These are phyloP conservation scores for Entamoeba moshkovskii DNA, from an alignment of 208 protist species.

Conservation along the genomic window DNA sequence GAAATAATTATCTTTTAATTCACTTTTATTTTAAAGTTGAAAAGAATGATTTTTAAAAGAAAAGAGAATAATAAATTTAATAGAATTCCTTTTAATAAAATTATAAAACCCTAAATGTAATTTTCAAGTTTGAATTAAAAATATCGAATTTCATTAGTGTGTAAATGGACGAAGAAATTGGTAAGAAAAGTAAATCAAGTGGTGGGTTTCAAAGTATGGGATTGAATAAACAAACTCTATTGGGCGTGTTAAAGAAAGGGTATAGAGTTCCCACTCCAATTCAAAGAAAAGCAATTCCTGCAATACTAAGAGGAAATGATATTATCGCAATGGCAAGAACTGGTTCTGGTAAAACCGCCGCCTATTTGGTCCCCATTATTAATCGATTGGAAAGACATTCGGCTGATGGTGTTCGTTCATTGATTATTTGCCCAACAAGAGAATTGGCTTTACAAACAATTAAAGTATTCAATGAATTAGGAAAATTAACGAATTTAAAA, in stretches of 20 bases:
- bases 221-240: not conserved
- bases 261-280: slow-evolving; percentile 75
- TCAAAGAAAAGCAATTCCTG: slow-evolving; percentile 82
- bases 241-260: slow-evolving; percentile 36
- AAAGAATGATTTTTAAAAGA: too few species aligned
- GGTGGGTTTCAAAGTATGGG: not conserved
- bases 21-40: too few species aligned
- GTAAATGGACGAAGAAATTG: too few species aligned
- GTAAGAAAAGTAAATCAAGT: not conserved
- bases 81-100: too few species aligned
- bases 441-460: slow-evolving; percentile 90
- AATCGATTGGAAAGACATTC: slow-evolving; percentile 35
- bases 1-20: too few species aligned
- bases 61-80: too few species aligned
- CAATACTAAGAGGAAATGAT: slow-evolving; percentile 68
- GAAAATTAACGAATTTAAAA: slow-evolving; percentile 69
- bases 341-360: slow-evolving; percentile 92
- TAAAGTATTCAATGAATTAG: slow-evolving; percentile 73
- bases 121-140: too few species aligned
- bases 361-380: slow-evolving; percentile 50
- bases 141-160: too few species aligned
- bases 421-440: slow-evolving; percentile 90
- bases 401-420: slow-evolving; percentile 58
- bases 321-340: slow-evolving; percentile 97
- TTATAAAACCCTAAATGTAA: too few species aligned